A percentile compares a stretch with the other conserved stretches of the same genome.
Conservation (phyloP, 768 basidiomycete genomes). For the Pleurotus citrinopileatus region DNA sequence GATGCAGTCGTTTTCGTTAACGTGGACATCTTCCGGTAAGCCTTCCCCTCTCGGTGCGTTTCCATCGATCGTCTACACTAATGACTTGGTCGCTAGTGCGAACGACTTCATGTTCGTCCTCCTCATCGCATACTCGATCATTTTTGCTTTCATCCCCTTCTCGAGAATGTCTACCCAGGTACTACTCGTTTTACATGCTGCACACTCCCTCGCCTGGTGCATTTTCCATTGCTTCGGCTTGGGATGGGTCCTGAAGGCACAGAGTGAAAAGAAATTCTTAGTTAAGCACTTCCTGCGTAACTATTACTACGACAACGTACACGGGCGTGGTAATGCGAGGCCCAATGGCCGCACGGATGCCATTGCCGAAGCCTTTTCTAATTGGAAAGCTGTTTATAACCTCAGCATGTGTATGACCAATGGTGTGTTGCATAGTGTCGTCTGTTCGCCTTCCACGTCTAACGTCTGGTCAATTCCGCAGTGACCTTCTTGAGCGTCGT, state of each 20-base stretch:
- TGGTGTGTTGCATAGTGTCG: conserved; percentile 40
- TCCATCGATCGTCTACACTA: conserved; percentile 17
- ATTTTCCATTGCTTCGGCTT: conserved; percentile 86
- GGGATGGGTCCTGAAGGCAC: conserved; percentile 79
- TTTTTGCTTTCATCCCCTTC: conserved; percentile 55
- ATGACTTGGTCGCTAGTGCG: conserved; percentile 52
- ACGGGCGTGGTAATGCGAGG: conserved; percentile 37
- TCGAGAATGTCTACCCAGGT: conserved; percentile 38
- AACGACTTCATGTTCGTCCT: conserved; percentile 82
- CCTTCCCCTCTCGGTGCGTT: too few species aligned
- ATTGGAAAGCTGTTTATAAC: conserved; percentile 95
- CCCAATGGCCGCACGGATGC: conserved; percentile 48
- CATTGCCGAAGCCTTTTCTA: conserved; percentile 89
- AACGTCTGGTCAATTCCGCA: conserved; percentile 27
- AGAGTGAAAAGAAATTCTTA: conserved; percentile 83
- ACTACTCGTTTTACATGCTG: conserved; percentile 66
- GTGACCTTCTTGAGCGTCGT: conserved; percentile 84
- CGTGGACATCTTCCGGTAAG: conserved; percentile 82
- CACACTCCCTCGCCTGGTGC: conserved; percentile 84
- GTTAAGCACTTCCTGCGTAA: conserved; percentile 94
- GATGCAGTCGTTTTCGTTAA: conserved; percentile 81
- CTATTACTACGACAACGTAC: conserved; percentile 80
- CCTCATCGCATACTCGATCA: conserved; percentile 64
- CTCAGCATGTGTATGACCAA: conserved; percentile 94
- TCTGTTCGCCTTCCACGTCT: conserved; percentile 5